Evolutionary conservation across 2,329 filamentous ascomycete genomes (phyloP), one percentile per base, ranked within the genome.

Genomic region (Polytolypa hystricis): DNA sequence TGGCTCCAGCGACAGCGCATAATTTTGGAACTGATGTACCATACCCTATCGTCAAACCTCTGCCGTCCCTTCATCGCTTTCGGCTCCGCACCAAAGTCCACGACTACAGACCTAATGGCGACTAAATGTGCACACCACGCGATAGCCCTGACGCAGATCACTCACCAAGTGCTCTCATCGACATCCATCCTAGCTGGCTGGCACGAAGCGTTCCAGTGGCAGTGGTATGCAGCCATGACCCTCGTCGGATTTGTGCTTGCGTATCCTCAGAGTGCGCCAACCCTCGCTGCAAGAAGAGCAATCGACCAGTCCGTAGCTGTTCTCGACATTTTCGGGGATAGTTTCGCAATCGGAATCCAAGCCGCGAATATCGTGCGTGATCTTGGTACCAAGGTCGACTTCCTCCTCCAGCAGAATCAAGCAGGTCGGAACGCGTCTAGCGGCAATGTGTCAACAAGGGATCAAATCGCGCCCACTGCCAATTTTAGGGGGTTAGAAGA

Each of bases 1-100:
- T 66, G 62, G 61, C 43, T 66, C 3, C 62, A 64, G 36, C 56
- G 58, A 3, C 62, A 67, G 38, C 60, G 62, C 1, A 35, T 67
- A 1, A 50, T 62, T 10, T 50, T 66, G 8, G 63, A 66, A 39
- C 42, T 64, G 4, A 38, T 59, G 10, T 66, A 65, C 42, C 62
- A 66, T 39, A 54, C 58, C 30, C 44, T 65, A 2, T 44, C 41
- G 32, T 49, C 56, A 30, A 60, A 55, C 39, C 46, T 65, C 6
- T 61, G 60, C 42, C 57, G 63, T 4, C 57, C 61, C 0, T 59
- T 64, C 28, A 60, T 67, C 37, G 53, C 49, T 19, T 65, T 65
- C 26, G 42, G 27, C 4, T 26, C 39, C 9, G 17, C 37, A 4
- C 30, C 38, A 17, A 43, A 23, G 12, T 34, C 44, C 6, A 25